Conservation (phyloP, 2,329 filamentous ascomycete genomes). For the Colletotrichum trifolii region DNA sequence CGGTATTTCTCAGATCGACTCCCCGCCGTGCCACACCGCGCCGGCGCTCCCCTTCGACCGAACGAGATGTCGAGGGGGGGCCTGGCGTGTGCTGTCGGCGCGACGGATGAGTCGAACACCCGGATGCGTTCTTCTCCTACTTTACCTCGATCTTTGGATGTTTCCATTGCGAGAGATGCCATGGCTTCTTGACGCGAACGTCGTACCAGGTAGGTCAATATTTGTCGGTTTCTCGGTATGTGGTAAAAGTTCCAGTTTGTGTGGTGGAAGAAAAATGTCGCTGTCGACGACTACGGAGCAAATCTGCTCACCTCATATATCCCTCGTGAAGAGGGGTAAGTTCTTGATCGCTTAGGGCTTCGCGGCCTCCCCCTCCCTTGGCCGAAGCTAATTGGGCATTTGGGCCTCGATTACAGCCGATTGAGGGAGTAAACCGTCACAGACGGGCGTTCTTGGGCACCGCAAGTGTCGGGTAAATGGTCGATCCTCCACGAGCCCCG, state of each 20-base stretch:
- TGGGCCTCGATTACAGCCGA: conserved; percentile 2
- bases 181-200: conserved; percentile 39
- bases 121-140: conserved; percentile 58
- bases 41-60: conserved; percentile 20
- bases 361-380: conserved; percentile 28
- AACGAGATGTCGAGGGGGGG: conserved; percentile 29
- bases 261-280: too few relatives aligned
- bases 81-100: conserved; percentile 4
- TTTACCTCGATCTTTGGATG: conserved; percentile 58
- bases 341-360: not conserved
- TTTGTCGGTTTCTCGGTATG: not conserved
- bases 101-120: conserved; percentile 51
- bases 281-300: accelerated
- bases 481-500: too few relatives aligned
- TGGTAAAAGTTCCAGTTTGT: not conserved
- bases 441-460: not conserved
- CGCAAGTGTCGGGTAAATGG: not conserved
- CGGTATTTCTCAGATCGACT: conserved; percentile 79
- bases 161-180: conserved; percentile 46
- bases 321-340: conserved; percentile 13
- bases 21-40: conserved; percentile 39
- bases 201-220: conserved; percentile 23
- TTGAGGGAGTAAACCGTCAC: conserved; percentile 15
- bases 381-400: conserved; percentile 29
- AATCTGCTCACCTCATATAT: not conserved